Percentiles rank a stretch among this genome's conserved stretches.
These are phyloP conservation scores for Delphinella strobiligena DNA, from an alignment of 2,329 filamentous ascomycete species.

Conservation along the genomic window DNA sequence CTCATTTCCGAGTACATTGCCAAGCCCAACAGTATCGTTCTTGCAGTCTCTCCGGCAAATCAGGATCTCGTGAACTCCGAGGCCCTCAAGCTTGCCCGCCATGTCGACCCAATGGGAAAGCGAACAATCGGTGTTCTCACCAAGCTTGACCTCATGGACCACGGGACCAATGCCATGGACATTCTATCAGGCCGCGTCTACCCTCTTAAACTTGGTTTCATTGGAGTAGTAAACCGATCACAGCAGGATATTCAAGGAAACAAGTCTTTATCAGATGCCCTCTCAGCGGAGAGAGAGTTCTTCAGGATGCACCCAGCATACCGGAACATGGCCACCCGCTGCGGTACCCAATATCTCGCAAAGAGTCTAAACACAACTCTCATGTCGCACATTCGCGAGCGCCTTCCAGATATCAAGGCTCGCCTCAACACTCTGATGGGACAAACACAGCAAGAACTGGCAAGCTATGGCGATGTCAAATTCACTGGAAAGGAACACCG, in stretches of 20 bases:
- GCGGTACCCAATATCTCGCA: conserved; percentile 86
- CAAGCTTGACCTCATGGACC: conserved; percentile 96
- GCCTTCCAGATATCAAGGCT: conserved; percentile 94
- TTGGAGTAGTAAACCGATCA: conserved; percentile 93
- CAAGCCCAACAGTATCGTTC: conserved; percentile 95
- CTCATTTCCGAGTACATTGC: conserved; percentile 97
- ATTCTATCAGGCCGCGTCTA: conserved; percentile 97
- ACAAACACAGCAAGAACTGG: conserved; percentile 97
- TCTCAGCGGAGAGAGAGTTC: conserved; percentile 84
- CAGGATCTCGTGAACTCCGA: conserved; percentile 98
- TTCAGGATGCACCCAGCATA: conserved; percentile 97
- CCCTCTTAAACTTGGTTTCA: conserved; percentile 91
- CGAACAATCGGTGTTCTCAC: conserved; percentile 95
- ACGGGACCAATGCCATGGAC: conserved; percentile 93
- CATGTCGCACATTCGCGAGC: conserved; percentile 92
- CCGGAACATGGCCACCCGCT: conserved; percentile 85
- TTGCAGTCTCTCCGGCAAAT: conserved; percentile 93
- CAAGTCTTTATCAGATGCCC: conserved; percentile 85
- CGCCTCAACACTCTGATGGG: conserved; percentile 97
- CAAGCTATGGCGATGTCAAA: conserved; percentile 94
- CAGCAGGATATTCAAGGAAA: conserved; percentile 96
- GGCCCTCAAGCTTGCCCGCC: conserved; percentile 85
- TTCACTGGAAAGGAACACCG: conserved; percentile 96
- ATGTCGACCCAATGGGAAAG: conserved; percentile 89
- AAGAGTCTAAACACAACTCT: conserved; percentile 91